Evolutionary conservation across 1,284 basidiomycete species (phyloP), one percentile per base, ranked within the genome.

Genomic region (Coniophora puteana): DNA sequence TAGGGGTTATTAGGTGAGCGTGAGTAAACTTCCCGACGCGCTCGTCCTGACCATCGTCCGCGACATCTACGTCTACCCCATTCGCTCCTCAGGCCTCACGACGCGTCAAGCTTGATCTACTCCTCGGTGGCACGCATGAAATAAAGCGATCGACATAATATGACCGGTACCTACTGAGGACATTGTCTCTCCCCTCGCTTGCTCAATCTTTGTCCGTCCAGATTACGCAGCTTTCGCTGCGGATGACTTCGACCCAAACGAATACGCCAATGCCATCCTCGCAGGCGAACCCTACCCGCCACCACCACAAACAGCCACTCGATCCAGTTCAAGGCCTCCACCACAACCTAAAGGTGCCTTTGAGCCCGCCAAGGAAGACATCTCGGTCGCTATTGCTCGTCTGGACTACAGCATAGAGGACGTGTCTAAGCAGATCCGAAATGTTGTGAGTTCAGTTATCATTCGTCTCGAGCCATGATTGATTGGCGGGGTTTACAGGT

Each of bases 191-290:
- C 4, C 22, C 7, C 4, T 28, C 22, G 18, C 13, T 14, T 36
- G n/a, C n/a, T n/a, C 2, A 31, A 8, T 12, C 8, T 11, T 25
- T 12, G 16, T 7, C 12, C n/a, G 8, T 13, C 35, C 22, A 78
- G 83, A 88, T 46, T 84, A 87, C 55, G 55, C 77, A n/a, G 69
- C 79, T 30, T 92, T 91, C 53, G 70, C 82, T 17, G 66, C 61
- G 38, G 61, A 80, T 5, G 69, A 79, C 30, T 96, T 95, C 61
- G 84, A 93, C 58, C 74, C 90, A 13, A 86, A 90, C 58, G 83
- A 88, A 40, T 94, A 93, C 58, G 91, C 92, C 4, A 93, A 92
- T 59, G 81, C 89, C 14, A 76, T 93, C 39, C 73, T 95, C 17
- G 82, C 89, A 8, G 86, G 88, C 20, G 83, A 89, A 50, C 61